These are phyloP conservation scores for Wickerhamiella hasegawae DNA, from an alignment of 805 yeast genomes.

Conservation along the genomic window DNA sequence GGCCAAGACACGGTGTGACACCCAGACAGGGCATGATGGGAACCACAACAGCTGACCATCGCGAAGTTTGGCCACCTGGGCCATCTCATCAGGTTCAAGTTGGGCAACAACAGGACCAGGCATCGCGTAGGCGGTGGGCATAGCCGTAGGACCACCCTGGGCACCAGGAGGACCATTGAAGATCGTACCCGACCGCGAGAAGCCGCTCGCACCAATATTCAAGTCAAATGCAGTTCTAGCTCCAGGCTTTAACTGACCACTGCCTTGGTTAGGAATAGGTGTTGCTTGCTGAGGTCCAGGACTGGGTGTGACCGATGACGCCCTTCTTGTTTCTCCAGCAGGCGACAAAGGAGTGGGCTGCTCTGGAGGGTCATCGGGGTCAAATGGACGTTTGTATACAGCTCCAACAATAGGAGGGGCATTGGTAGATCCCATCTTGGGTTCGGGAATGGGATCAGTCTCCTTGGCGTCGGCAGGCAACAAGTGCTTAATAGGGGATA, in stretches of 20 bases:
- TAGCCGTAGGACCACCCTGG: conserved; percentile 10
- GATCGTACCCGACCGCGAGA: neutral
- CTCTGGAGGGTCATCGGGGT: conserved; percentile 69
- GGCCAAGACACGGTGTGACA: conserved; percentile 13
- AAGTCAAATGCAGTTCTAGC: neutral
- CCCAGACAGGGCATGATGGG: conserved; percentile 16
- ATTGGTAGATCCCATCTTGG: conserved; percentile 62
- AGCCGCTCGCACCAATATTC: neutral
- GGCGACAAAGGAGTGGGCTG: conserved; percentile 31
- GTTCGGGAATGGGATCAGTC: conserved; percentile 65
- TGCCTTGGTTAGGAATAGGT: neutral
- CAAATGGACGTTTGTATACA: conserved; percentile 63
- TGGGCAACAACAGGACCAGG: conserved; percentile 12
- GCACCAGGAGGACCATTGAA: neutral
- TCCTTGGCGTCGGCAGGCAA: conserved; percentile 60
- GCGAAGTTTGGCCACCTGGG: conserved; percentile 11
- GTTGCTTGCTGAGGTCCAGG: neutral
- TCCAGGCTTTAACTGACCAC: neutral
- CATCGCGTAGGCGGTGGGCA: conserved; percentile 16
- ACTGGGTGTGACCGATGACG: conserved; percentile 2
- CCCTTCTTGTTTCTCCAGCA: conserved; percentile 9
- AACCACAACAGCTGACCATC: conserved; percentile 18
- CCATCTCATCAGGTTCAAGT: conserved; percentile 8
- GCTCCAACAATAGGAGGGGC: conserved; percentile 95
- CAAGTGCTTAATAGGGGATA: conserved; percentile 70